Evolutionary conservation across 495 filamentous ascomycete genomes (phyloP), one percentile per base, ranked within the genome.

Genomic region (Lasiosphaeriaceae sp.): DNA sequence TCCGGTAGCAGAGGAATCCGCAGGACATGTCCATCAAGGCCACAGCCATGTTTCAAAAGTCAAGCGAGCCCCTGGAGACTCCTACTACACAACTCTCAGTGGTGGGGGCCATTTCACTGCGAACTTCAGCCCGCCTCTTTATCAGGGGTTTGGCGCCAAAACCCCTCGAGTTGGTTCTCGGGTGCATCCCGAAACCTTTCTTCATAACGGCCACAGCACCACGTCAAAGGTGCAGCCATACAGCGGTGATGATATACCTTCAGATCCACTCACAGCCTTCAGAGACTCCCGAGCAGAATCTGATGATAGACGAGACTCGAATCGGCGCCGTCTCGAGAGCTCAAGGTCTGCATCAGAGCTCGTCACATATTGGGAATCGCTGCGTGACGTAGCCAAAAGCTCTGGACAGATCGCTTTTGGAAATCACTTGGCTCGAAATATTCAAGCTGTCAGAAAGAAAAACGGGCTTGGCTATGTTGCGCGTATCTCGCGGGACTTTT

Each of bases 291-390:
- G 26, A 29, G 26, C 11, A 29, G 52, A 44, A 19, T 9, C 6
- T 0, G 6, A 37, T n/a, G 26, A 7, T 24, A 50, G 16, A 17
- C 22, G 24, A 50, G 51, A 31, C 34, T 43, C 11, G 5, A 63
- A 16, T 20, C 24, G 43, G 20, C 52, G 56, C 11, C 35, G 48
- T 9, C 35, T 55, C 11, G 21, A 44, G 23, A 59, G 47, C 11
- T 46, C 37, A 8, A 57, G 45, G 29, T 61, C 61, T 6, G 54
- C 64, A 31, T 53, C 62, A 4, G 56, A 67, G 23, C 56, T 65
- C 24, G 59, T 58, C 17, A 59, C 54, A 21, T 65, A 65, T 17
- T 63, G 57, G 65, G 65, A 65, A 29, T 62, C 57, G 2, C 19
- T 62, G 5, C 34, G 22, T 17, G 39, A 43, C 14, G 5, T 16